Evolutionary conservation across 1,139 yeast species (phyloP).

Genomic region (Debaryomycetaceae sp.): DNA sequence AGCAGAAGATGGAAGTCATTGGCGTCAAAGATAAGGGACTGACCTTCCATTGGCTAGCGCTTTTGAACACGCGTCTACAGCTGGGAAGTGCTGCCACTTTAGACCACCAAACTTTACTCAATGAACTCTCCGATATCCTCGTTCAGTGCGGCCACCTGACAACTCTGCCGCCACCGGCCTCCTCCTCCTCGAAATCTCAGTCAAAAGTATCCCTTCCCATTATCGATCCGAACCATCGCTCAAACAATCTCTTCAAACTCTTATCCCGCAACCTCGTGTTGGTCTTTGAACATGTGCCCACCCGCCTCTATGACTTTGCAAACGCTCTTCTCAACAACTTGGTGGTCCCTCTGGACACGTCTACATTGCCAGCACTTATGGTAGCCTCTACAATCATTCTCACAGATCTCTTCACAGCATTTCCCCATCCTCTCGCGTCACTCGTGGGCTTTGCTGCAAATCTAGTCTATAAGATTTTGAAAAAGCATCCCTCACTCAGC

Average conservation of each 20-base stretch:
- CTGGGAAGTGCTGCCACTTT: neutral
- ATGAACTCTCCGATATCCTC: slow-evolving; percentile 6
- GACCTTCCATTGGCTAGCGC: no score
- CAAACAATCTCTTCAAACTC: slow-evolving; percentile 19
- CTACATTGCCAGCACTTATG: slow-evolving; percentile 11
- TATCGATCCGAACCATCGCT: slow-evolving; percentile 4
- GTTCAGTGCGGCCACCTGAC: slow-evolving; percentile 4
- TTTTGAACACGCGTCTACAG: no score
- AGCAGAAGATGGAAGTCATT: no score
- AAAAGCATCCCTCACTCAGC: slow-evolving; percentile 21
- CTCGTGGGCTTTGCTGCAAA: slow-evolving; percentile 24
- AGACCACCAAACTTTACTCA: slow-evolving; percentile 5
- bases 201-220: slow-evolving; percentile 1
- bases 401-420: slow-evolving; percentile 28
- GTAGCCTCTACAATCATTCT: slow-evolving; percentile 21
- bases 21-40: slow-evolving; percentile 1
- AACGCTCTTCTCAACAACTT: slow-evolving; percentile 24
- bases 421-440: slow-evolving; percentile 28
- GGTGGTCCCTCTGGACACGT: slow-evolving; percentile 6
- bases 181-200: no score
- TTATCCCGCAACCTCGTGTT: slow-evolving; percentile 20
- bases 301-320: slow-evolving; percentile 30
- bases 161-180: slow-evolving; percentile 1
- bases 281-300: slow-evolving; percentile 21
- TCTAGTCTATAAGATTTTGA: slow-evolving; percentile 30